Evolutionary conservation across 1,139 yeast species (phyloP).

Genomic region (Kodamaea fungicola): DNA sequence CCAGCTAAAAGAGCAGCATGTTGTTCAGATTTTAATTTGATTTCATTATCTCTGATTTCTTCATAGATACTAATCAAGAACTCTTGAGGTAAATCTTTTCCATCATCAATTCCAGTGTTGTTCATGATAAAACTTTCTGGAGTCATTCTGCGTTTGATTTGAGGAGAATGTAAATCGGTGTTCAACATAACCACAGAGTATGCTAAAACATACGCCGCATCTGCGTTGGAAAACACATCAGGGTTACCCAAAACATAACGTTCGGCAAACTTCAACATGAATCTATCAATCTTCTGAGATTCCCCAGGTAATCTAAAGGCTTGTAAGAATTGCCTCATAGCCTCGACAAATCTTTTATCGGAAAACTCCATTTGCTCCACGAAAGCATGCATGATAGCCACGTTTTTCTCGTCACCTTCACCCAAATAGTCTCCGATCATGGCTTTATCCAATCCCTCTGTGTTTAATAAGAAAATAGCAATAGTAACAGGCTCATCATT

Average conservation of each 20-base stretch:
- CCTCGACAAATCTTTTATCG: slow-evolving; percentile 70
- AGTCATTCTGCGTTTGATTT: slow-evolving; percentile 82
- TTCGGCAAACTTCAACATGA: slow-evolving; percentile 95
- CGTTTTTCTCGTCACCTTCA: slow-evolving; percentile 76
- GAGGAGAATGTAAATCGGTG: slow-evolving; percentile 90
- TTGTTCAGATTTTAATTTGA: slow-evolving; percentile 88
- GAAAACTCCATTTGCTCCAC: slow-evolving; percentile 84
- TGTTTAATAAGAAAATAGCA: slow-evolving; percentile 69
- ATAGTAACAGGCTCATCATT: slow-evolving; percentile 61
- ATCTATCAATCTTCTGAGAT: slow-evolving; percentile 95
- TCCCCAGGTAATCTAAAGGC: slow-evolving; percentile 95
- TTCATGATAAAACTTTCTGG: slow-evolving; percentile 80
- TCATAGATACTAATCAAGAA: slow-evolving; percentile 64
- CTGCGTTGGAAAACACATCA: slow-evolving; percentile 80
- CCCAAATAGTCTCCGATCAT: slow-evolving; percentile 90
- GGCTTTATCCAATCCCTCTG: slow-evolving; percentile 82
- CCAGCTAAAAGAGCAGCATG: slow-evolving; percentile 85
- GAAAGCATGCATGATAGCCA: slow-evolving; percentile 88
- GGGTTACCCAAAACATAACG: slow-evolving; percentile 88
- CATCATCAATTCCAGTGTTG: slow-evolving; percentile 93
- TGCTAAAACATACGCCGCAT: slow-evolving; percentile 87
- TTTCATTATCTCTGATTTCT: slow-evolving; percentile 80
- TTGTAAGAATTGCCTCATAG: slow-evolving; percentile 80
- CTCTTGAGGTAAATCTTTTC: slow-evolving; percentile 75
- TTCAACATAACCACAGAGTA: slow-evolving; percentile 92